Evolutionary conservation across 169 alveolate genomes (phyloP).

Genomic region (Plasmodium gaboni): DNA sequence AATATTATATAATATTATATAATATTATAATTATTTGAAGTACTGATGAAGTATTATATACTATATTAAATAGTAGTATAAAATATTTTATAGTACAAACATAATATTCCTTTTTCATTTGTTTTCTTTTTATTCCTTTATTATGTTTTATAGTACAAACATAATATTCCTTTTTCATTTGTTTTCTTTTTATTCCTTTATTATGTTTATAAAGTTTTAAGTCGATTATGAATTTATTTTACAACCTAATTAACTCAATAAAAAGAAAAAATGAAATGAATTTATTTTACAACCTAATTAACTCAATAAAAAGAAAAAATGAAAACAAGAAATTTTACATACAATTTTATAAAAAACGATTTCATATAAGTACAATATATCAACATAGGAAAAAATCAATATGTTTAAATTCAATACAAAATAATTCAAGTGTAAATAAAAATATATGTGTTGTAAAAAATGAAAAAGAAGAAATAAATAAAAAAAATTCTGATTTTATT

Average conservation of each 20-base stretch:
- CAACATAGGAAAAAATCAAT: slow-evolving; percentile 54
- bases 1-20: too few relatives aligned
- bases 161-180: too few relatives aligned
- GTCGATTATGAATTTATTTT: slow-evolving; percentile 17
- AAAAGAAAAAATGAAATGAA: slow-evolving; percentile 13
- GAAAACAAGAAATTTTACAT: not conserved
- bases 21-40: too few relatives aligned
- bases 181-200: too few relatives aligned
- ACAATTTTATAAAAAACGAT: not conserved
- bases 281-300: not conserved
- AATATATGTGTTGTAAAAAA: not conserved
- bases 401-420: slow-evolving; percentile 7
- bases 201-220: not conserved
- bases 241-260: not conserved
- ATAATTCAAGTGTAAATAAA: not conserved
- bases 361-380: slow-evolving; percentile 36
- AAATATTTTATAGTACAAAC: too few relatives aligned
- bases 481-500: slow-evolving; percentile 49
- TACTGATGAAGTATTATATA: too few relatives aligned
- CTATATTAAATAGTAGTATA: too few relatives aligned
- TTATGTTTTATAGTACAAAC: too few relatives aligned
- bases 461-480: not conserved
- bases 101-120: too few relatives aligned
- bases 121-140: too few relatives aligned
- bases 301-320: not conserved